Conservation (phyloP, 75 land plant genomes). For the Sequoia sempervirens region DNA sequence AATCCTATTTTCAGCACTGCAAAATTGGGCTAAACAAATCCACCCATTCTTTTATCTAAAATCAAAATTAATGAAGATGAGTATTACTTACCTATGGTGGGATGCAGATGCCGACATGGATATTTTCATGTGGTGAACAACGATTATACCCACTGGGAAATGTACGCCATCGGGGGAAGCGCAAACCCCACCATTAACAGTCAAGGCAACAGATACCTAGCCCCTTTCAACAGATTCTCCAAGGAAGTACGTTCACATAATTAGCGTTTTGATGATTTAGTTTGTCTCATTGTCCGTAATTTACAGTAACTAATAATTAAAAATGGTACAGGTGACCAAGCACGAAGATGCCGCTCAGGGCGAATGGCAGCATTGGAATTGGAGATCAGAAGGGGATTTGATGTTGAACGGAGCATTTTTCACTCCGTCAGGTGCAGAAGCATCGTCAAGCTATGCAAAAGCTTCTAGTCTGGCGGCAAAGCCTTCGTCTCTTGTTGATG, state of each 20-base stretch:
- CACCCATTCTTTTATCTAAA: not conserved
- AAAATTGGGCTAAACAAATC: not conserved
- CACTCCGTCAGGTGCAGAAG: conserved; percentile 22
- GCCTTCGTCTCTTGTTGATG: conserved; percentile 19
- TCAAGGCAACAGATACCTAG: conserved; percentile 24
- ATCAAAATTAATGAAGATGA: not conserved
- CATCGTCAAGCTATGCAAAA: conserved; percentile 18
- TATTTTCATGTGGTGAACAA: conserved; percentile 38
- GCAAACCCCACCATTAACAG: conserved; percentile 30
- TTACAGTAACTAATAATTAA: too few species aligned
- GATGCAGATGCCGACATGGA: conserved; percentile 27
- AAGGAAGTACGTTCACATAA: not conserved
- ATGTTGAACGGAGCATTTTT: conserved; percentile 55
- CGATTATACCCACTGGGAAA: conserved; percentile 20
- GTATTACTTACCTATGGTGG: not conserved
- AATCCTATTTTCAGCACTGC: not conserved
- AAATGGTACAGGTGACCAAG: conserved; percentile 42
- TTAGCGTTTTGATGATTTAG: not conserved
- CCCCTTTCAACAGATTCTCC: conserved; percentile 6
- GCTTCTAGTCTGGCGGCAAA: conserved; percentile 24
- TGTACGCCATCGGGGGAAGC: conserved; percentile 37
- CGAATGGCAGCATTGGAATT: conserved; percentile 31
- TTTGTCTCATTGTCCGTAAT: not conserved
- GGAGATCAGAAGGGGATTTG: conserved; percentile 48
- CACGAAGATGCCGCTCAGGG: conserved; percentile 31